phyloP scores from a whole-genome alignment of 768 basidiomycete genomes.

The Suillus subluteus region DNA sequence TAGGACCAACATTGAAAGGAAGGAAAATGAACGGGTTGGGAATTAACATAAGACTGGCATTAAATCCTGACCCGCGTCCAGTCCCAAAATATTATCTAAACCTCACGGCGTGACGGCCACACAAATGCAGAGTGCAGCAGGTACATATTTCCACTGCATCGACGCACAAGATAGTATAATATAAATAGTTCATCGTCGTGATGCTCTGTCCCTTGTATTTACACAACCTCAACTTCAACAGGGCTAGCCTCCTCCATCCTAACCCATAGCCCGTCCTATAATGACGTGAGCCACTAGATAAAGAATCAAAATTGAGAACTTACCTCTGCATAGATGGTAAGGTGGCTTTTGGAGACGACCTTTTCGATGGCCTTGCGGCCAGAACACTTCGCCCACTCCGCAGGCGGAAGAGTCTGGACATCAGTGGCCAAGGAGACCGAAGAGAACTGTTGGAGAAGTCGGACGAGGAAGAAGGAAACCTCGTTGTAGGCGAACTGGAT shows the following conservation, averaged over 20 bases:
- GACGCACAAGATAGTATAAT: background rate
- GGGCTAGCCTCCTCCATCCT: conserved; percentile 26
- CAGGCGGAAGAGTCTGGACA: conserved; percentile 50
- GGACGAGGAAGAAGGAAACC: conserved; percentile 62
- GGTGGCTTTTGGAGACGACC: conserved; percentile 46
- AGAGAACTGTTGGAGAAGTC: conserved; percentile 59
- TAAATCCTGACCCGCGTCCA: background rate
- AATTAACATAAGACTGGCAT: background rate
- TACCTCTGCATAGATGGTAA: conserved; percentile 58
- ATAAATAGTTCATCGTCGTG: background rate
- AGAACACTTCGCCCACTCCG: conserved; percentile 42
- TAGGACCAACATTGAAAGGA: no score
- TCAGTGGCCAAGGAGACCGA: conserved; percentile 47
- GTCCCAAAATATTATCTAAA: background rate
- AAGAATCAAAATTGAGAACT: conserved; percentile 16
- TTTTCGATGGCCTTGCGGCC: conserved; percentile 49
- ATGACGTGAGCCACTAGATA: conserved; percentile 1
- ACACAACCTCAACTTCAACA: background rate
- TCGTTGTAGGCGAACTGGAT: conserved; percentile 68
- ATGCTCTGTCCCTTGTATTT: background rate
- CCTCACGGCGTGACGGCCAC: background rate
- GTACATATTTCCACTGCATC: background rate
- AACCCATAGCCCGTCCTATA: conserved; percentile 30
- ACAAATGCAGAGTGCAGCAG: background rate
- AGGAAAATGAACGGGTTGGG: conserved; percentile 58